Evolutionary conservation across 2,329 filamentous ascomycete species (phyloP).

Genomic region (Ceratocystis destructans): DNA sequence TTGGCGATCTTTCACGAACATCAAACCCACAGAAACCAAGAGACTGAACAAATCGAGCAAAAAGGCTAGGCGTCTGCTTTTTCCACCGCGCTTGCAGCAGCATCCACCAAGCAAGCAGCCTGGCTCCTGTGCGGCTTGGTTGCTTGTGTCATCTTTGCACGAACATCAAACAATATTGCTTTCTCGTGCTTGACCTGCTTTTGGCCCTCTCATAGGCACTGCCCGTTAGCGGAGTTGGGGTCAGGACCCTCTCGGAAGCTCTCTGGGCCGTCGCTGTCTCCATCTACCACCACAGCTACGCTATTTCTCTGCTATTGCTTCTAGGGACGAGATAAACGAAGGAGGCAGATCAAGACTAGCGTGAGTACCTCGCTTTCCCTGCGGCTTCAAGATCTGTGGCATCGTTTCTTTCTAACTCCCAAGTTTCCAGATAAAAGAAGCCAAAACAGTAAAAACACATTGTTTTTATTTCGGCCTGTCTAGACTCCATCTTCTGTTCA

Average conservation of each 20-base stretch:
- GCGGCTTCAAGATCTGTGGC: not conserved
- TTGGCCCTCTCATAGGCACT: not conserved
- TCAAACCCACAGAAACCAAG: not conserved
- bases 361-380: not conserved
- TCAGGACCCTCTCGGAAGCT: not conserved
- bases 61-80: not conserved
- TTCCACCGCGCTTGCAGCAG: not conserved
- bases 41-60: too few species aligned
- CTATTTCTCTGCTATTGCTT: not conserved
- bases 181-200: not conserved
- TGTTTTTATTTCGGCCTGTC: not conserved
- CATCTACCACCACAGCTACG: not conserved
- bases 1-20: conserved; percentile 1
- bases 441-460: not conserved
- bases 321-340: not conserved
- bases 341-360: not conserved
- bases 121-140: not conserved
- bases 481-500: not conserved
- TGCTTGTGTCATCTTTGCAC: conserved; percentile 1
- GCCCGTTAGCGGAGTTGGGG: not conserved
- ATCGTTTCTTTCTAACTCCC: conserved; percentile 3
- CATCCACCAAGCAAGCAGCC: not conserved
- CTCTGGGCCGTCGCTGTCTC: not conserved
- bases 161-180: not conserved
- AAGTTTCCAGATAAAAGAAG: not conserved